phyloP scores from a whole-genome alignment of 2,329 filamentous ascomycete species.

The Diaporthe ilicicola region DNA sequence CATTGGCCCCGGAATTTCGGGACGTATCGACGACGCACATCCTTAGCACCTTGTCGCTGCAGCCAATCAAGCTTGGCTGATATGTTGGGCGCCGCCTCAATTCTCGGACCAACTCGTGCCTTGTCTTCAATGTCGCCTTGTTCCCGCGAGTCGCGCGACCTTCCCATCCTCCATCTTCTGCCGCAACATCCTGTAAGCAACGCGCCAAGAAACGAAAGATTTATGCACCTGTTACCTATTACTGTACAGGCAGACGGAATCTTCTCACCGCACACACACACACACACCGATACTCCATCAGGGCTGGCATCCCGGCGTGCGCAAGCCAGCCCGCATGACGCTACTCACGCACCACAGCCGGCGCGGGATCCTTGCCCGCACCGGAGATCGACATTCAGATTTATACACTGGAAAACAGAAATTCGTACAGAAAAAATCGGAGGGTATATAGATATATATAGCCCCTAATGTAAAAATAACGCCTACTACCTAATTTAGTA shows the following conservation, averaged over 20 bases:
- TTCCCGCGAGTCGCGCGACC: constrained; percentile 16
- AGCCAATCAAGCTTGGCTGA: background rate
- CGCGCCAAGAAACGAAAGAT: background rate
- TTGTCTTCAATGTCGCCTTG: background rate
- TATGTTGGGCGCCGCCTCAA: constrained; percentile 1
- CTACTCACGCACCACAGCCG: background rate
- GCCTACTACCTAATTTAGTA: too few species aligned
- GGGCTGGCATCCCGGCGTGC: background rate
- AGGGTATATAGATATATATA: too few species aligned
- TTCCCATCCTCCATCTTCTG: background rate
- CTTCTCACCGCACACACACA: too few species aligned
- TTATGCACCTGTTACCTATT: background rate
- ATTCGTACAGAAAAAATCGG: too few species aligned
- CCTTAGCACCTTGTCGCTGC: background rate
- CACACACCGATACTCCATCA: background rate
- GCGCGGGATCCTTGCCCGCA: background rate
- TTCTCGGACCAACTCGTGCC: constrained; percentile 16
- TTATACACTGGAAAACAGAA: too few species aligned
- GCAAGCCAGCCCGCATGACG: background rate
- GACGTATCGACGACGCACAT: constrained; percentile 3
- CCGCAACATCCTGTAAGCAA: constrained; percentile 10
- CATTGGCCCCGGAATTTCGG: constrained; percentile 26
- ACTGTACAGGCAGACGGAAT: too few species aligned
- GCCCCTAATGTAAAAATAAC: too few species aligned
- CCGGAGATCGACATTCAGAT: constrained; percentile 14